These are phyloP conservation scores for Nevesoporus exiguus DNA, from an alignment of 768 basidiomycete genomes.

Conservation along the genomic window DNA sequence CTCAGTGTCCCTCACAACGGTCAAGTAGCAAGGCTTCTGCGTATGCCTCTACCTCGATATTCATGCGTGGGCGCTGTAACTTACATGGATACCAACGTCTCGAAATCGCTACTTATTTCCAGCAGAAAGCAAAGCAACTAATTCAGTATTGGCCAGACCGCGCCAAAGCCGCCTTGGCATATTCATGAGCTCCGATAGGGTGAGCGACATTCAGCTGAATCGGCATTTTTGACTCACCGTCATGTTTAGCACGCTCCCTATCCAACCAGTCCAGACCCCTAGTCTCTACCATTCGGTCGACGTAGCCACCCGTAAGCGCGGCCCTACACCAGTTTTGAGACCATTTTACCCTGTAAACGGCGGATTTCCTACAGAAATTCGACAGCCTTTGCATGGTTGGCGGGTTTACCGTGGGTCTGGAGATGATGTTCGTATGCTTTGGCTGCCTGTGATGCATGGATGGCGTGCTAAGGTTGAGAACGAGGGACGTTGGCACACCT, in stretches of 20 bases:
- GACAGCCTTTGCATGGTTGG: conserved; percentile 21
- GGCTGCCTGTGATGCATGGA: conserved; percentile 22
- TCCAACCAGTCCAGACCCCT: conserved; percentile 23
- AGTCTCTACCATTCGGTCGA: conserved; percentile 26
- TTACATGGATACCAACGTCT: conserved; percentile 6
- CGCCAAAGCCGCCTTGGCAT: conserved; percentile 6
- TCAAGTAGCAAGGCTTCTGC: no score
- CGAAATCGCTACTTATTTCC: not conserved
- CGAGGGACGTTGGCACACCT: conserved; percentile 1
- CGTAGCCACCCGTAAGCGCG: conserved; percentile 22
- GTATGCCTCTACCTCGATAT: no score
- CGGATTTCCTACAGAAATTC: conserved; percentile 22
- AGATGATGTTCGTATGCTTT: conserved; percentile 29
- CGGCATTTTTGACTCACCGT: conserved; percentile 13
- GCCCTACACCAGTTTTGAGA: conserved; percentile 17
- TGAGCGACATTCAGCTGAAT: not conserved
- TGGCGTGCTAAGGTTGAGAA: not conserved
- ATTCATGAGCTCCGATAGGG: conserved; percentile 12
- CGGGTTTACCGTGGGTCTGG: conserved; percentile 17
- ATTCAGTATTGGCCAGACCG: conserved; percentile 19
- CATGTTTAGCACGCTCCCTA: conserved; percentile 18
- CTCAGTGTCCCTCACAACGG: no score
- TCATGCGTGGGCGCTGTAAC: conserved; percentile 62
- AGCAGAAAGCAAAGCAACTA: not conserved
- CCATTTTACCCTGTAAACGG: no score